Conservation (phyloP, 345 rosid genomes). For the Eucalyptus brandiana region DNA sequence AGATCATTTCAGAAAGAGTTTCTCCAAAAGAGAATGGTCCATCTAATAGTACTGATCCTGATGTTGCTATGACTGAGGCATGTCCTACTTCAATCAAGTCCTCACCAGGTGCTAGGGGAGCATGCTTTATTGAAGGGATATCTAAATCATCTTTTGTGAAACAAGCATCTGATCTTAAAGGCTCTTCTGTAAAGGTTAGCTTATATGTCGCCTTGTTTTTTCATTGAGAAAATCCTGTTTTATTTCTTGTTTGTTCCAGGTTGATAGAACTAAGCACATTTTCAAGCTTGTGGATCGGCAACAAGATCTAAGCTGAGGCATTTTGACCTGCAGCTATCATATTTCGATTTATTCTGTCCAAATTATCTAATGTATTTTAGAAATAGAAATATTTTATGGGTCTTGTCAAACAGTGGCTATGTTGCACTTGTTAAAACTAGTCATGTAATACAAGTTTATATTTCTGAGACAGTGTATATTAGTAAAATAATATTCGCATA, state of each 20-base stretch:
- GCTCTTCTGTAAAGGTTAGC: slow-evolving; percentile 86
- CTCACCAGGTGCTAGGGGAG: slow-evolving; percentile 53
- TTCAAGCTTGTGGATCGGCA: neutral
- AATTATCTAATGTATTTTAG: neutral
- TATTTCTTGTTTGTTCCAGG: neutral
- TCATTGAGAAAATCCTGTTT: neutral
- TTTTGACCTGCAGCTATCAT: neutral
- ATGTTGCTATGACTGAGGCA: slow-evolving; percentile 92
- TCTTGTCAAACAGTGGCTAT: neutral
- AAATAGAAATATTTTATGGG: neutral
- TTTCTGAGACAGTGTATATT: neutral
- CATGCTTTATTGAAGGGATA: slow-evolving; percentile 80
- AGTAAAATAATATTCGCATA: neutral
- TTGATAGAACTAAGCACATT: neutral
- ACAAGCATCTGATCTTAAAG: slow-evolving; percentile 84
- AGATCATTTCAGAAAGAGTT: slow-evolving; percentile 64
- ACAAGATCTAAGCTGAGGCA: neutral
- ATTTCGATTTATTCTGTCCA: neutral
- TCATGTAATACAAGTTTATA: neutral
- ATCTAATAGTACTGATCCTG: slow-evolving; percentile 57
- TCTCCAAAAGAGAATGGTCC: slow-evolving; percentile 90
- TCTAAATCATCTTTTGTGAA: slow-evolving; percentile 81
- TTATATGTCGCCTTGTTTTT: neutral
- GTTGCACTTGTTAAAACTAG: neutral
- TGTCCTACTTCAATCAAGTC: slow-evolving; percentile 59